A percentile compares a stretch with the other conserved stretches of the same genome.
These are phyloP conservation scores for Xylariales sp. DNA, from an alignment of 2,329 filamentous ascomycete species.

Conservation along the genomic window DNA sequence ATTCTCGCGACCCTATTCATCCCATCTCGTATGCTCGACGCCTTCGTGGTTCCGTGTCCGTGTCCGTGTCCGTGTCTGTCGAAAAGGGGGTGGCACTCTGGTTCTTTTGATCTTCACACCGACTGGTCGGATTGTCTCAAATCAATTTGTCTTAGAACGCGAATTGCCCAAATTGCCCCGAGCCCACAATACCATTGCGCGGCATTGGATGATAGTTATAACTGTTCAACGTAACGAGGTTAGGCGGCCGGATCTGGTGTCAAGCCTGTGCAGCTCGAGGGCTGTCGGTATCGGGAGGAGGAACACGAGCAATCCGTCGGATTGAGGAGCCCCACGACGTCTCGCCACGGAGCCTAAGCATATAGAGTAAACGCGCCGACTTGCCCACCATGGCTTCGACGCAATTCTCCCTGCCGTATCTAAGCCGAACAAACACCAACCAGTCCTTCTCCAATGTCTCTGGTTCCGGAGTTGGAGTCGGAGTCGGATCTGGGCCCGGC, in stretches of 20 bases:
- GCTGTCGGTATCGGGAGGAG: constrained; percentile 6
- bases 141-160: constrained; percentile 1
- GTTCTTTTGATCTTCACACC: neutral
- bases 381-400: constrained; percentile 41
- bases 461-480: neutral
- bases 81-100: constrained; percentile 13
- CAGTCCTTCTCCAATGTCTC: constrained; percentile 50
- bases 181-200: neutral
- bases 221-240: neutral
- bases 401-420: constrained; percentile 56
- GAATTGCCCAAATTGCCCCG: neutral
- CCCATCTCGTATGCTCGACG: constrained; percentile 25
- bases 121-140: constrained; percentile 12
- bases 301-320: neutral
- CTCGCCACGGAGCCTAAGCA: no score
- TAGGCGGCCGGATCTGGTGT: neutral
- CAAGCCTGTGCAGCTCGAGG: constrained; percentile 2
- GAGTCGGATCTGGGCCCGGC: neutral
- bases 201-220: constrained; percentile 11
- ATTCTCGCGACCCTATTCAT: constrained; percentile 7
- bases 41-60: constrained; percentile 2
- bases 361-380: neutral
- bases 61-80: neutral
- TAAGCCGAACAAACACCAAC: constrained; percentile 56
- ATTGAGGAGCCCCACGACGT: neutral